Evolutionary conservation across 2,329 filamentous ascomycete genomes (phyloP), one percentile per base, ranked within the genome.

Genomic region (Colletotrichum sp.): DNA sequence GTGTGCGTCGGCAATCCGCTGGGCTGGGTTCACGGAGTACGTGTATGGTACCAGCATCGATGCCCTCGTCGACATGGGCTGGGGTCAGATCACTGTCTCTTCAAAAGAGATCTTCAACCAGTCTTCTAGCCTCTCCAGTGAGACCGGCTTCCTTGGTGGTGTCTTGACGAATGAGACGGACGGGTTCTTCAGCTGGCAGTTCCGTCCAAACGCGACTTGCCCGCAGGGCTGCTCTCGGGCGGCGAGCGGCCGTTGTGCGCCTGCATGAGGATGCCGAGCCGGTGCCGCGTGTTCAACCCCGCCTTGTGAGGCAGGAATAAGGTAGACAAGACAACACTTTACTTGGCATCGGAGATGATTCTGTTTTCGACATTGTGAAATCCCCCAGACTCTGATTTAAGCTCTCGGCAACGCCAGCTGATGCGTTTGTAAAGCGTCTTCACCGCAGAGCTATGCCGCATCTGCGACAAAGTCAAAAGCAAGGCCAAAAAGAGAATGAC

Each of bases 1-100:
- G 88, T 92, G 90, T 78, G 89, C 90, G 2, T 87, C 88, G 8
- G 90, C 89, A 0, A 90, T 91, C 76, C 86, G 89, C 3, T 91
- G 89, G 88, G 85, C 89, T 0, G 89, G 89, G 0, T 90, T 92
- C 82, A 84, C 83, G 49, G 90, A 91, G 81, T 90, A 89, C 79
- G 85, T 92, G 9, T 91, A 88, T 78, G 89, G 89, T 8, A 90
- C 89, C 2, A 87, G 84, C 30, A 89, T 90, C 75, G 83, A 87
- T 28, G 84, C 81, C 7, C 82, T 91, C 36, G 81, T 88, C 15
- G 81, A 84, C 44, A 81, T 84, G 49, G 89, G 89, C 8, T 92
- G 90, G 89, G 80, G 81, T 8, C 88, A 90, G 81, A 90, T 91
- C 59, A 82, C 84, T 7, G 84, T 92, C 44, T 78, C 81, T 3